Base-by-base conservation (phyloP, 495 filamentous ascomycete species). In the Lepraria neglecta region DNA sequence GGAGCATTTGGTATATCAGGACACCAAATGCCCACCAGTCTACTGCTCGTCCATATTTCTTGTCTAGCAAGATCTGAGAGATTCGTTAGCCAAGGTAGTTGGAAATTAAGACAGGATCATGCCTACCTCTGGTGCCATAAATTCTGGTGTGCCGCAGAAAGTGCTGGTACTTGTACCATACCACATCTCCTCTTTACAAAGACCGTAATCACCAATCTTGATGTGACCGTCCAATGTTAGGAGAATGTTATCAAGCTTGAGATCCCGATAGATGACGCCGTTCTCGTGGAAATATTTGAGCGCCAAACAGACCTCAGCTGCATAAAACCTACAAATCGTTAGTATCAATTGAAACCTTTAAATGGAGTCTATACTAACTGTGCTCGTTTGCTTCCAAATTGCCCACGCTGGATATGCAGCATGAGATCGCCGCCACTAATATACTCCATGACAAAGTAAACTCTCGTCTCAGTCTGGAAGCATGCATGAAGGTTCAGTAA, bases 11-110 rank as follows among this genome's bases (percentile, higher is more conserved):
- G 74, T 99, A 99, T 64, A 99, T 99, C 62, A 99, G 78, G 40
- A 99, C 94, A 68, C 94, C 94, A 73, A 99, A 99, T n/a, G 94
- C 94, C 94, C 94, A 99, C 94, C 94, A 99, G 73, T 99, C 94
- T 60, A 99, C 94, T n/a, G 94, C 92, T 55, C 94, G 86, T 44
- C 92, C 94, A 71, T 97, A 99, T 71, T 95, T 96, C 80, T 97
- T 97, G 74, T 99, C 94, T 60, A 99, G 81, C 11, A 99, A 77
- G 75, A 99, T 99, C 89, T 96, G 54, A 69, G 62, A 17, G 47
- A 6, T 7, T 5, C 4, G 45, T n/a, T 38, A 44, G 2, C 2
- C 0, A 14, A 17, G 5, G 3, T 17, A 12, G 24, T 42, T 54
- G 9, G 11, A 0, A 40, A 19, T 12, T 14, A 14, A 58, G 40